Evolutionary conservation across 140 eudicot species (phyloP).

Genomic region (Bidens hawaiensis): DNA sequence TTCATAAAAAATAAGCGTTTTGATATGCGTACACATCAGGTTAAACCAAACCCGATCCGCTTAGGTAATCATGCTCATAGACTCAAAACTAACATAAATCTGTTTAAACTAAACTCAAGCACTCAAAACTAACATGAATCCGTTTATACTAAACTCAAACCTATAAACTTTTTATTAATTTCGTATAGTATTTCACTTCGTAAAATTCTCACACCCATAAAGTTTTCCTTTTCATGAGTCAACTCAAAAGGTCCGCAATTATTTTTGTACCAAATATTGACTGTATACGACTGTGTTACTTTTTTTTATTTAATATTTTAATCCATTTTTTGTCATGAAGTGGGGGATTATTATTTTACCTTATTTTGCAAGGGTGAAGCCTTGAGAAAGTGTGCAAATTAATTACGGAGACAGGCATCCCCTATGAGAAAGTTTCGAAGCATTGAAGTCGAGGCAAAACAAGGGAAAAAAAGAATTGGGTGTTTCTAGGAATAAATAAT

Average conservation of each 20-base stretch:
- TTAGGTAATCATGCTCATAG: no score
- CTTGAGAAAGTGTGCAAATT: conserved; percentile 37
- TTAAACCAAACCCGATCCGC: no score
- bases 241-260: not conserved
- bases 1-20: no score
- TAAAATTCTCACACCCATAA: no score
- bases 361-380: conserved; percentile 8
- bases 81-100: no score
- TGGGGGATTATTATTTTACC: conserved; percentile 18
- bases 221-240: no score
- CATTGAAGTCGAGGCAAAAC: conserved; percentile 31
- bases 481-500: conserved; percentile 21
- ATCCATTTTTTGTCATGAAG: conserved; percentile 2
- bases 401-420: conserved; percentile 41
- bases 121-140: no score
- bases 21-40: no score
- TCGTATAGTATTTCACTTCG: no score
- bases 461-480: conserved; percentile 10
- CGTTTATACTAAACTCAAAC: no score
- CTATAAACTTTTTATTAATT: no score
- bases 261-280: conserved; percentile 8
- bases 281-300: not conserved
- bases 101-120: no score
- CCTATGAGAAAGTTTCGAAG: conserved; percentile 37
- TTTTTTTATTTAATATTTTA: not conserved